Conservation (phyloP, 345 rosid species). For the Clarkia xantiana region DNA sequence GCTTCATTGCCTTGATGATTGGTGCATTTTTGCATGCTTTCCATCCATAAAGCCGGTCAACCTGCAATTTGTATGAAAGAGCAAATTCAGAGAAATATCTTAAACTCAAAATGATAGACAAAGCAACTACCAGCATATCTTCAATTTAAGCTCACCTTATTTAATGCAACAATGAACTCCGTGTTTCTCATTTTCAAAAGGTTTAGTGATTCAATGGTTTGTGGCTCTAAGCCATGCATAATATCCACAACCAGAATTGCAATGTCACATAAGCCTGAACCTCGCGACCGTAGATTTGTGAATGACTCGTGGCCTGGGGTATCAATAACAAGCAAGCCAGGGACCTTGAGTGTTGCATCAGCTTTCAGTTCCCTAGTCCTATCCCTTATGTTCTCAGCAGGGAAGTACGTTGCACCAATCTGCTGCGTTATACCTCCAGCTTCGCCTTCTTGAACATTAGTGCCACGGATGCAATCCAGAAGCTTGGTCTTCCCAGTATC, state of each 20-base stretch:
- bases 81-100: slow-evolving; percentile 11
- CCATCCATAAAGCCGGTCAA: slow-evolving; percentile 94
- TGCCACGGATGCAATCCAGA: slow-evolving; percentile 88
- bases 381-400: slow-evolving; percentile 83
- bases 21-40: slow-evolving; percentile 65
- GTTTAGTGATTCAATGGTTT: slow-evolving; percentile 80
- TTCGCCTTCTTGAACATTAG: slow-evolving; percentile 98
- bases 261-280: slow-evolving; percentile 82
- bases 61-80: slow-evolving; percentile 28
- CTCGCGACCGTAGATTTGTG: slow-evolving; percentile 69
- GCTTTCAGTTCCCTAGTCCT: slow-evolving; percentile 87
- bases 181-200: slow-evolving; percentile 73
- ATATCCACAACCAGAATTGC: slow-evolving; percentile 88
- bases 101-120: no score
- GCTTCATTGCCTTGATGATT: slow-evolving; percentile 50
- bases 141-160: slow-evolving; percentile 43
- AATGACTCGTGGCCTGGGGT: slow-evolving; percentile 93
- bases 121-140: no score
- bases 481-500: slow-evolving; percentile 96
- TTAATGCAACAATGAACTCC: slow-evolving; percentile 79
- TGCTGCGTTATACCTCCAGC: slow-evolving; percentile 99
- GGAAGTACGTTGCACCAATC: slow-evolving; percentile 96
- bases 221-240: slow-evolving; percentile 77
- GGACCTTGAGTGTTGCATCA: slow-evolving; percentile 82
- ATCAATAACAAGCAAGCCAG: slow-evolving; percentile 89